Evolutionary conservation across 352 stramenopile genomes (phyloP), one percentile per base, ranked within the genome.

Genomic region (Phytophthora ramorum): DNA sequence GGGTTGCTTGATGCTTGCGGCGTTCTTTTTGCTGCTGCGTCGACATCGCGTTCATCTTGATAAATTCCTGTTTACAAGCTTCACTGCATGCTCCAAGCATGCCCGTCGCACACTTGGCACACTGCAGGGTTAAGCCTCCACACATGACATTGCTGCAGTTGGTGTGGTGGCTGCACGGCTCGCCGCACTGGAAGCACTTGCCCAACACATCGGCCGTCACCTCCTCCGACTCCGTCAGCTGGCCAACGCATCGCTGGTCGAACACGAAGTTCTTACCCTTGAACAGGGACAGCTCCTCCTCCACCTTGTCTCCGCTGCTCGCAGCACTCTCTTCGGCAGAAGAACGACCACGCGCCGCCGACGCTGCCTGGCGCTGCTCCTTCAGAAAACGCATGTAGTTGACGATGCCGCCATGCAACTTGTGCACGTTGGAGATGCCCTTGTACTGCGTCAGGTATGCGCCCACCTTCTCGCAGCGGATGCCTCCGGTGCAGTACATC

Each of bases 221-320:
- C 53, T 82, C 58, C 44, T 90, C 76, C 14, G 71, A 47, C 10
- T 47, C 19, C 2, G 48, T 70, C 16, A 76, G 64, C 12, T 76
- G 60, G 2, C 62, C 71, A 20, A 90, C 81, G 50, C 81, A 90
- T 1, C 84, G 84, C 63, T 92, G 84, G 63, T 92, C 84, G 53
- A 91, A 92, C 61, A 92, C 84, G 59, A 91, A 92, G 65, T 90
- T 91, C 58, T 86, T 89, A 20, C 81, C 83, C 48, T 75, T 77
- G 40, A 77, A 77, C 32, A 77, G 32, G 57, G 69, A 77, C 22
- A 63, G 14, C 22, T 66, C 60, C 8, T 74, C 56, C 12, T 63
- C 32, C 35, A 35, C 35, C 2, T 47, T 58, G 71, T 73, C 63
- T 54, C 54, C 34, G 69, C 19, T 74, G 63, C 63, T 69, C 71